Conservation (phyloP, 805 yeast species). For the Wickerhamomyces alni region DNA sequence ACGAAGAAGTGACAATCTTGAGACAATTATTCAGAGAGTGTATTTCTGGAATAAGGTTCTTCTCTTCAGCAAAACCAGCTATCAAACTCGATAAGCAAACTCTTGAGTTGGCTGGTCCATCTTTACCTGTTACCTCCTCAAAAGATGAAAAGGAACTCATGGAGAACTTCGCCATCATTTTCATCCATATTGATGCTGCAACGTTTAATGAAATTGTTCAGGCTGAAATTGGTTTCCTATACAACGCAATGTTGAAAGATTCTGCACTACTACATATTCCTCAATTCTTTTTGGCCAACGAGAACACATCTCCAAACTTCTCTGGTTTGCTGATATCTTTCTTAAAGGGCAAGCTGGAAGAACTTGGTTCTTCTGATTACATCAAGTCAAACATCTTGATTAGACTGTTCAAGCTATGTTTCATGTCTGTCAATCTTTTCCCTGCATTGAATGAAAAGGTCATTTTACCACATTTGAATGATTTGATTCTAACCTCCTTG, state of each 20-base stretch:
- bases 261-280: slow-evolving; percentile 87
- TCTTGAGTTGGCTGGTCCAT: slow-evolving; percentile 59
- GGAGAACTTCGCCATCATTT: slow-evolving; percentile 93
- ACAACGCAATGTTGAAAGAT: slow-evolving; percentile 72
- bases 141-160: slow-evolving; percentile 92
- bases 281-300: slow-evolving; percentile 90
- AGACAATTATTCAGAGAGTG: slow-evolving; percentile 79
- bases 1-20: slow-evolving; percentile 77
- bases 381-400: slow-evolving; percentile 75
- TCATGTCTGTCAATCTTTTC: slow-evolving; percentile 91
- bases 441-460: slow-evolving; percentile 86
- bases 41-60: slow-evolving; percentile 71
- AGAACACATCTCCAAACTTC: slow-evolving; percentile 88
- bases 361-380: slow-evolving; percentile 75
- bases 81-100: slow-evolving; percentile 19
- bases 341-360: slow-evolving; percentile 64
- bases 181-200: slow-evolving; percentile 90
- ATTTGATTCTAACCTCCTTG: slow-evolving; percentile 74
- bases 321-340: slow-evolving; percentile 78
- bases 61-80: slow-evolving; percentile 37
- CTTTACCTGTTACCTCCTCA: slow-evolving; percentile 77
- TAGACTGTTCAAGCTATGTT: slow-evolving; percentile 83
- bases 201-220: slow-evolving; percentile 90
- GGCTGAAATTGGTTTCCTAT: slow-evolving; percentile 70
- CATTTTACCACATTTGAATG: slow-evolving; percentile 79